Conservation (phyloP, 2,329 filamentous ascomycete species). For the Neopestalotiopsis clavispora region DNA sequence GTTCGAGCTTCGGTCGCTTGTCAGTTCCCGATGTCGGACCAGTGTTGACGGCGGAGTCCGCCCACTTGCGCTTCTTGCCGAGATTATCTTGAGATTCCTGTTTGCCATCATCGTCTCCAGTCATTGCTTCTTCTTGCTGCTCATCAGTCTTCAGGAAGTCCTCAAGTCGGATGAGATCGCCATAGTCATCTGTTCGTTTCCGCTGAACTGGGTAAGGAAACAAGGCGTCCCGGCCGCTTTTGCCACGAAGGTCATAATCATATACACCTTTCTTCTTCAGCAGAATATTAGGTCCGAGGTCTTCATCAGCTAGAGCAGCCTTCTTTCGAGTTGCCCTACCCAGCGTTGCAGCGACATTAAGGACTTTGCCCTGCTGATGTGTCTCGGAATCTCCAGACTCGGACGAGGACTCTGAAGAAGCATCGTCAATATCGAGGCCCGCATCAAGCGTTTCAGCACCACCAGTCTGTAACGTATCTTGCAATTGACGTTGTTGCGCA, state of each 20-base stretch:
- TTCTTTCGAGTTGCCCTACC: slow-evolving; percentile 86
- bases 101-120: slow-evolving; percentile 56
- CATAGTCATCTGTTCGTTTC: slow-evolving; percentile 86
- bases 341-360: slow-evolving; percentile 86
- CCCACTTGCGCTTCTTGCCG: slow-evolving; percentile 95
- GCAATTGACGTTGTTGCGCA: slow-evolving; percentile 84
- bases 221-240: slow-evolving; percentile 89
- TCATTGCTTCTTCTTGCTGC: slow-evolving; percentile 75
- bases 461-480: slow-evolving; percentile 77
- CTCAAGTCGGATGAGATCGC: slow-evolving; percentile 90
- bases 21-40: slow-evolving; percentile 51
- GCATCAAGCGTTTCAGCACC: slow-evolving; percentile 71
- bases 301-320: slow-evolving; percentile 83
- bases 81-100: slow-evolving; percentile 64
- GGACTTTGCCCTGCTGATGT: slow-evolving; percentile 87
- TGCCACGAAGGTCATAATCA: slow-evolving; percentile 89
- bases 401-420: slow-evolving; percentile 84
- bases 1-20: slow-evolving; percentile 63
- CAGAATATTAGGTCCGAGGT: slow-evolving; percentile 89
- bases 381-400: slow-evolving; percentile 88
- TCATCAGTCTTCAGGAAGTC: slow-evolving; percentile 94
- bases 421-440: slow-evolving; percentile 76
- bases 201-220: slow-evolving; percentile 86
- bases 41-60: slow-evolving; percentile 62
- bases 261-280: slow-evolving; percentile 89